These are phyloP conservation scores for Trypanosoma cruzi DNA, from an alignment of 208 protist species.

Conservation along the genomic window DNA sequence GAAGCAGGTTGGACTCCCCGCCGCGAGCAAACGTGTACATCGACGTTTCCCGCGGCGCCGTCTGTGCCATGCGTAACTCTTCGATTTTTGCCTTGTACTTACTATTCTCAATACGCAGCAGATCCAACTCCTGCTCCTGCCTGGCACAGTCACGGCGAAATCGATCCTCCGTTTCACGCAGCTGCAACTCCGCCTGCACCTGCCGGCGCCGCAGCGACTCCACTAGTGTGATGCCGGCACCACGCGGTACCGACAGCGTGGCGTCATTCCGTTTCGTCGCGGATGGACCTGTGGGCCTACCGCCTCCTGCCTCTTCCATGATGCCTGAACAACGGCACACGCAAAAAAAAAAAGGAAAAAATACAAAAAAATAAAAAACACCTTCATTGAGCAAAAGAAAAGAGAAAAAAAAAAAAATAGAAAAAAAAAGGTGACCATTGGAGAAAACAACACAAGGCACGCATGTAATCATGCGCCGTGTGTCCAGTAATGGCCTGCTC, in stretches of 20 bases:
- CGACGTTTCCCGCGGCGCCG: conserved; percentile 20
- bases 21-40: background rate
- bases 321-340: background rate
- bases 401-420: conserved; percentile 2
- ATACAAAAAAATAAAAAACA: conserved; percentile 3
- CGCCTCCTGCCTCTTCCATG: background rate
- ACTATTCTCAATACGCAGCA: conserved; percentile 55
- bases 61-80: conserved; percentile 75
- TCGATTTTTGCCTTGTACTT: conserved; percentile 49
- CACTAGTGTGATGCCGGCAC: conserved; percentile 9
- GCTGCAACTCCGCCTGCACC: conserved; percentile 60
- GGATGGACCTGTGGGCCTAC: background rate
- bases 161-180: conserved; percentile 80
- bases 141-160: conserved; percentile 47
- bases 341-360: background rate
- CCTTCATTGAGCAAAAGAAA: conserved; percentile 4
- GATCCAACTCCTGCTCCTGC: conserved; percentile 74
- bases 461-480: conserved; percentile 7
- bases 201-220: conserved; percentile 60
- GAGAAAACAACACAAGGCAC: conserved; percentile 7
- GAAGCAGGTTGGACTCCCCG: conserved; percentile 46
- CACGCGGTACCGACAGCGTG: conserved; percentile 5
- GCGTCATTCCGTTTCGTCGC: background rate
- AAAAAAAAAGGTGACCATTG: conserved; percentile 1
- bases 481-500: too few species aligned